Conservation (phyloP, 495 filamentous ascomycete species). For the Clavariopsis aquatica region DNA sequence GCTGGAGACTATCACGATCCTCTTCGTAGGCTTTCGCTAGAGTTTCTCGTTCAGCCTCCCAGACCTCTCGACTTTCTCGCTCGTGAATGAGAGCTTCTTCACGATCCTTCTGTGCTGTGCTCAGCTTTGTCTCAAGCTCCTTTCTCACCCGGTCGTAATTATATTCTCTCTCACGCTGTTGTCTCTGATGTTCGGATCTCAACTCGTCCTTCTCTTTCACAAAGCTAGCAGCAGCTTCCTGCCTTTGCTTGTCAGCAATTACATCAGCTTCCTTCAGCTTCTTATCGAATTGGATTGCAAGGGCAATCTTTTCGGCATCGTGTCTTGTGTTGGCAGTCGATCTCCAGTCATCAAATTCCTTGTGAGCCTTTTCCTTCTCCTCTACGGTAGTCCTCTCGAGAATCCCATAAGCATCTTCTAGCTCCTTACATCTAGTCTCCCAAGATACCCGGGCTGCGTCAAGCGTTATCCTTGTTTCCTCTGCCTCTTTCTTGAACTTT, state of each 20-base stretch:
- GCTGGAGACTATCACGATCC: constrained; percentile 35
- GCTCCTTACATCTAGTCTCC: constrained; percentile 19
- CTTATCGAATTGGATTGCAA: constrained; percentile 36
- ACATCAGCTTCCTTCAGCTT: constrained; percentile 34
- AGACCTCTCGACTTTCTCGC: constrained; percentile 35
- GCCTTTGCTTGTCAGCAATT: constrained; percentile 20
- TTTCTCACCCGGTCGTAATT: constrained; percentile 34
- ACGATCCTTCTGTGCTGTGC: constrained; percentile 36
- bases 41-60: constrained; percentile 34
- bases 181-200: constrained; percentile 29
- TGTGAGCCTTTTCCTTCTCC: constrained; percentile 23
- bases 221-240: constrained; percentile 27
- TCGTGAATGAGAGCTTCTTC: constrained; percentile 38
- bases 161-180: constrained; percentile 31
- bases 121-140: constrained; percentile 34
- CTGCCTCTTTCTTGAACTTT: constrained; percentile 24
- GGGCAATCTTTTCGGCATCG: constrained; percentile 34
- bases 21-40: constrained; percentile 34
- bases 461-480: constrained; percentile 20
- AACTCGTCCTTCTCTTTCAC: constrained; percentile 34
- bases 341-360: constrained; percentile 37
- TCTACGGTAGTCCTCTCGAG: constrained; percentile 29
- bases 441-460: constrained; percentile 20
- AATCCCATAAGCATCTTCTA: constrained; percentile 16
- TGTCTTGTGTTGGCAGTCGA: constrained; percentile 21